Conservation (phyloP, 2,329 filamentous ascomycete genomes). For the Penicillium psychrosexuale region DNA sequence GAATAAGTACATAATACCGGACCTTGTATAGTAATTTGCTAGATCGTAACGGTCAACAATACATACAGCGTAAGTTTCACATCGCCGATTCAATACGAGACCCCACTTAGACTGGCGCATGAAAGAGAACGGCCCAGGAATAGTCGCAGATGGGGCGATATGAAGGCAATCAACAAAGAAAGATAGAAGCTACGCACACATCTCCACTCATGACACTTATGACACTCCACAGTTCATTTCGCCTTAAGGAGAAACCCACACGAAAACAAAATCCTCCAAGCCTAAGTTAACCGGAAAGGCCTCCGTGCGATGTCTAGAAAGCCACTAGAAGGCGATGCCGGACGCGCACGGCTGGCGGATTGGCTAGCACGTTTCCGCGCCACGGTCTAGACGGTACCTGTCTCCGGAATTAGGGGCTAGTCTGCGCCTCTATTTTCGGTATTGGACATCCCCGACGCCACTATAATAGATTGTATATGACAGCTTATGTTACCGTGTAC, state of each 20-base stretch:
- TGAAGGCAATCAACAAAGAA: slow-evolving; percentile 3
- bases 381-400: slow-evolving; percentile 17
- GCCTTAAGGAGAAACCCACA: neutral
- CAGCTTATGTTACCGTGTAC: slow-evolving; percentile 1
- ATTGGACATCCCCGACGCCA: slow-evolving; percentile 14
- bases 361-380: slow-evolving; percentile 11
- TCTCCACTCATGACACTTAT: slow-evolving; percentile 1
- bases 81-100: neutral
- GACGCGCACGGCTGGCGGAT: neutral
- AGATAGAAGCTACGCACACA: neutral
- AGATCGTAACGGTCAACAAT: slow-evolving; percentile 1
- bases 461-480: neutral
- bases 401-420: slow-evolving; percentile 4
- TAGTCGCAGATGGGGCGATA: neutral
- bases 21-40: neutral
- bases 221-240: slow-evolving; percentile 11
- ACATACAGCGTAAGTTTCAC: neutral
- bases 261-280: neutral
- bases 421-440: slow-evolving; percentile 8
- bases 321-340: slow-evolving; percentile 4
- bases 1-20: neutral
- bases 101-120: slow-evolving; percentile 1
- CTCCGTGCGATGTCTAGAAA: slow-evolving; percentile 12
- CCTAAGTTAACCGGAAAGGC: slow-evolving; percentile 7
- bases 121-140: slow-evolving; percentile 1